Percentiles rank a stretch among this genome's conserved stretches.
phyloP scores from a whole-genome alignment of 192 early-diverging fungal species.

The Coemansia sp. region DNA sequence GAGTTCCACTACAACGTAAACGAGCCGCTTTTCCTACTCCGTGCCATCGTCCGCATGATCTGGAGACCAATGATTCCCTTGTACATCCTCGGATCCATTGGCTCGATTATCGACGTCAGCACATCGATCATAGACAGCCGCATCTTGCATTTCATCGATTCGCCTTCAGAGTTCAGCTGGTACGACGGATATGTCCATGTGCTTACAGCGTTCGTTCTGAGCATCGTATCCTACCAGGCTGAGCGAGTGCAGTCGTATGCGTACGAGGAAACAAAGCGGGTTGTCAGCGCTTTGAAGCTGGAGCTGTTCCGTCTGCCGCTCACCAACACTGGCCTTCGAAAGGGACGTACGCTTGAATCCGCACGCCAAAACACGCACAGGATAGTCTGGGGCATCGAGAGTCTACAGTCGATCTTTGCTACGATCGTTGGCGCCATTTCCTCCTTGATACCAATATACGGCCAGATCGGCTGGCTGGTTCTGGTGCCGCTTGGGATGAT shows the following conservation, averaged over 20 bases:
- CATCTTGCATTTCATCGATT: constrained; percentile 27
- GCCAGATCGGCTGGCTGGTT: constrained; percentile 24
- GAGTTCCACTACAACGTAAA: constrained; percentile 36
- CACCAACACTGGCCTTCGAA: constrained; percentile 8
- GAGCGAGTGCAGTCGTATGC: background rate
- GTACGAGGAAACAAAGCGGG: constrained; percentile 8
- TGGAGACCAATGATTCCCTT: constrained; percentile 47
- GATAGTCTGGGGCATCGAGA: constrained; percentile 5
- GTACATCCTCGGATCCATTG: constrained; percentile 13
- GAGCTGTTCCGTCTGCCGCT: constrained; percentile 37
- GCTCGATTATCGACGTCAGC: constrained; percentile 1
- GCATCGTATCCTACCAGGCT: background rate
- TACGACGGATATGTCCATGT: constrained; percentile 25
- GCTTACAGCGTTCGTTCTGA: constrained; percentile 4
- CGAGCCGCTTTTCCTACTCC: constrained; percentile 39
- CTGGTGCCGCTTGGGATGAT: constrained; percentile 18
- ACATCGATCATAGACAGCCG: constrained; percentile 7
- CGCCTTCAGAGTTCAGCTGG: constrained; percentile 16
- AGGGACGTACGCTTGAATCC: background rate
- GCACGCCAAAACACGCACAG: background rate
- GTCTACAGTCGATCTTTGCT: background rate
- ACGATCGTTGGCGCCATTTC: constrained; percentile 3
- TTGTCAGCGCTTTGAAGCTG: constrained; percentile 19
- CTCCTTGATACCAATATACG: constrained; percentile 17
- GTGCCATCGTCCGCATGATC: constrained; percentile 34